These are phyloP conservation scores for Fusarium sp. DNA, from an alignment of 2,329 filamentous ascomycete species.

Conservation along the genomic window DNA sequence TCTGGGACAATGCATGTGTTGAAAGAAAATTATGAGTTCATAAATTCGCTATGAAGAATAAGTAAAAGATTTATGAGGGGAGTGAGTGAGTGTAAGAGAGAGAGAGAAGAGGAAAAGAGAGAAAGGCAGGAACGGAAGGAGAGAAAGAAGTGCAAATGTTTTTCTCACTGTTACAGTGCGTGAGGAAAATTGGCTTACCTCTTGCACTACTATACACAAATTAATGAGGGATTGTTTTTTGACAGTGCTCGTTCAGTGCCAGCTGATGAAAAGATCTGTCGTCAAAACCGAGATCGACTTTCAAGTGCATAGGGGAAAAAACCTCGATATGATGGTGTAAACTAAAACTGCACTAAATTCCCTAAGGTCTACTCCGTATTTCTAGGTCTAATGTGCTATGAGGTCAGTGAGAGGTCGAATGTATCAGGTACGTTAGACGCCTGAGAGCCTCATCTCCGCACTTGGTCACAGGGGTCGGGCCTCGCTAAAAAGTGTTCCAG, in stretches of 20 bases:
- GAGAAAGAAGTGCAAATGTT: not conserved
- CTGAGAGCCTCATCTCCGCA: not conserved
- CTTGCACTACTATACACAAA: not conserved
- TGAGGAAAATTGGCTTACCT: not conserved
- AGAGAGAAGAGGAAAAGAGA: not conserved
- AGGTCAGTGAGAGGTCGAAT: conserved; percentile 1
- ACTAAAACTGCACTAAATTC: conserved; percentile 10
- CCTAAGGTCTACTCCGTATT: not conserved
- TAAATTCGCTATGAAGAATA: not conserved
- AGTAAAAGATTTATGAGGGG: conserved; percentile 1
- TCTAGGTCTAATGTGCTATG: conserved; percentile 4
- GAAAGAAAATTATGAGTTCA: not conserved
- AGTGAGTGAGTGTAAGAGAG: conserved; percentile 6
- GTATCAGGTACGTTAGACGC: conserved; percentile 2
- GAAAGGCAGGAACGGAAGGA: not conserved
- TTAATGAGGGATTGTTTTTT: not conserved
- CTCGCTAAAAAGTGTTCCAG: not conserved
- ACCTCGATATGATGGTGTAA: conserved; percentile 18
- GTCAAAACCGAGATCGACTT: conserved; percentile 2
- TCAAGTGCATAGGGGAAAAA: conserved; percentile 16
- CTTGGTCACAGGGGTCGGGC: conserved; percentile 2
- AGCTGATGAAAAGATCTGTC: conserved; percentile 1
- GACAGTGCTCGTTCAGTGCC: not conserved
- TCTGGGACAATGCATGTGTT: not conserved
- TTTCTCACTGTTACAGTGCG: not conserved